Evolutionary conservation across 306 rosid genomes (phyloP), one percentile per base, ranked within the genome.

Genomic region (Pyrus betulifolia): DNA sequence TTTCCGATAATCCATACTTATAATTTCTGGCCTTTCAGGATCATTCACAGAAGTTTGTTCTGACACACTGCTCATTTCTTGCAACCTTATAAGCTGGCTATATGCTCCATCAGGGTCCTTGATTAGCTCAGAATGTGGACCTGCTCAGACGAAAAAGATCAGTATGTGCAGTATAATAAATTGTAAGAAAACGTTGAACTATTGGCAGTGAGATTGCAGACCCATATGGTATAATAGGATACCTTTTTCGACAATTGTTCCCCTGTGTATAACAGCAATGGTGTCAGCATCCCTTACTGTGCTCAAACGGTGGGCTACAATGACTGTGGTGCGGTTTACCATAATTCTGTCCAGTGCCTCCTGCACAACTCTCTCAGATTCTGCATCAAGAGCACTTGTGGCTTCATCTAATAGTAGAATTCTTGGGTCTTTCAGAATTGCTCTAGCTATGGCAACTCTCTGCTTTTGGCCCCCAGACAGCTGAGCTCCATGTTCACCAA

Each of bases 401-500:
- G 92, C 92, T 84, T 90, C 95, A 81, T 87, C 92, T 1, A 90
- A 85, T 81, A 90, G 92, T 77, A 91, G 78, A 74, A 88, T 84
- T 75, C 91, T 81, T 12, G 96, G 96, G 40, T 91, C 80, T 67
- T 91, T 91, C 63, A 90, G 61, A 86, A 86, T 88, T 70, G 96
- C 96, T 76, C 96, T 85, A 40, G 96, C 96, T 67, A 86, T 90
- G 19, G 96, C 49, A 54, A 60, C 46, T 12, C 44, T 78, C 52
- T 88, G 91, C 86, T 85, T 88, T 51, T 88, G 91, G 28, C 91
- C 91, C 8, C 91, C 91, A 10, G 94, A 93, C n/a, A 93, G 84
- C 63, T 90, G 98, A 75, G 88, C 81, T 82, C 93, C 97, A 66
- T 88, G 91, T 67, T 89, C 93, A 1, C 97, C 97, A 28, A 88